Conservation (phyloP, 306 rosid species). For the Benincasa hispida region DNA sequence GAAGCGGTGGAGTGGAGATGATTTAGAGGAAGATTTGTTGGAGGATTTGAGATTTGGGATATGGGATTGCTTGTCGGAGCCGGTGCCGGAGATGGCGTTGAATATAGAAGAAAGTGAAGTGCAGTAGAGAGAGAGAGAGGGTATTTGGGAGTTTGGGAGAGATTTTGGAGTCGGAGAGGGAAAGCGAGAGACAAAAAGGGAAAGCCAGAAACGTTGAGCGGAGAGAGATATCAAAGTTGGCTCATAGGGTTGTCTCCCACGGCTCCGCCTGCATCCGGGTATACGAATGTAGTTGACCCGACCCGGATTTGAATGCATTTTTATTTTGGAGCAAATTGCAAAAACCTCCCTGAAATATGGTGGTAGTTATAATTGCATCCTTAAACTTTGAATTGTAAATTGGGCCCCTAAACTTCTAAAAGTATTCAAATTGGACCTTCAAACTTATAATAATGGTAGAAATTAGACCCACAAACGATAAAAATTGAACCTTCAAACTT, state of each 20-base stretch:
- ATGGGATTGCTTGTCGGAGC: not conserved
- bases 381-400: too few relatives aligned
- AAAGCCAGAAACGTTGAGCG: not conserved
- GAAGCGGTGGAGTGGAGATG: constrained; percentile 31
- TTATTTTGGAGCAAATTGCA: too few relatives aligned
- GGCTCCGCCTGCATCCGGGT: not conserved
- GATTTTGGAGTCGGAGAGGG: constrained; percentile 2
- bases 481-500: too few relatives aligned
- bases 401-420: too few relatives aligned
- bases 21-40: not conserved
- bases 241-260: constrained; percentile 6
- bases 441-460: too few relatives aligned
- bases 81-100: not conserved
- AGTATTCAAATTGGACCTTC: too few relatives aligned
- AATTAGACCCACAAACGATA: too few relatives aligned
- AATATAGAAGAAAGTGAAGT: not conserved
- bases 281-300: not conserved
- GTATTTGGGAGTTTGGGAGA: not conserved
- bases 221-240: not conserved
- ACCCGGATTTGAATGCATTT: not conserved
- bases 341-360: too few relatives aligned
- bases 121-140: not conserved
- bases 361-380: too few relatives aligned
- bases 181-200: not conserved
- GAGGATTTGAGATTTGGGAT: not conserved